Percentiles rank a stretch among this genome's conserved stretches.
Evolutionary conservation across 352 stramenopile species (phyloP).

Genomic region (Phytophthora pini): DNA sequence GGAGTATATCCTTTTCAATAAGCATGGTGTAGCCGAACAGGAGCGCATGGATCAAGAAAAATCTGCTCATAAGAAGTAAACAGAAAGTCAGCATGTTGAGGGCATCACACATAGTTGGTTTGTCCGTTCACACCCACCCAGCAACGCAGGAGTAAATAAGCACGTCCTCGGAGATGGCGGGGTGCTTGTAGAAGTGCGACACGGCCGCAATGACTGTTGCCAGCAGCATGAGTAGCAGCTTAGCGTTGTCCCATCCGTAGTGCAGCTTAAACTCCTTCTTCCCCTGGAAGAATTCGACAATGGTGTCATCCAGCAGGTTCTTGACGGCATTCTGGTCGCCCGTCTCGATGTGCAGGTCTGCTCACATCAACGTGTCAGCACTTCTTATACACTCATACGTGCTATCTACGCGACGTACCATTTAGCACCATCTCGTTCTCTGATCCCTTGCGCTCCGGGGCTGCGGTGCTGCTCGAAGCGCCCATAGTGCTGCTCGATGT

Average conservation of each 20-base stretch:
- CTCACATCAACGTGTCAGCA: constrained; percentile 8
- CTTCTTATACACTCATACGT: no score
- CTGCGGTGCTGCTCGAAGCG: constrained; percentile 43
- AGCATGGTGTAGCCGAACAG: constrained; percentile 74
- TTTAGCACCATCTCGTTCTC: constrained; percentile 74
- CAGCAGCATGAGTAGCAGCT: constrained; percentile 81
- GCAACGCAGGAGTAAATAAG: constrained; percentile 77
- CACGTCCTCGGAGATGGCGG: constrained; percentile 63
- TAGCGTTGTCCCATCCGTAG: constrained; percentile 87
- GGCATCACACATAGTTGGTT: background rate
- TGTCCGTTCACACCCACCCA: constrained; percentile 43
- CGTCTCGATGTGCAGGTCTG: constrained; percentile 74
- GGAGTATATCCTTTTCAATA: constrained; percentile 81
- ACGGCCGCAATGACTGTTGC: constrained; percentile 61
- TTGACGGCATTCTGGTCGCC: constrained; percentile 88
- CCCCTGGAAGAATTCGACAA: constrained; percentile 76
- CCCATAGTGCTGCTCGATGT: constrained; percentile 42
- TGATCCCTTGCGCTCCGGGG: constrained; percentile 56
- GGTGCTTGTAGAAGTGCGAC: constrained; percentile 77
- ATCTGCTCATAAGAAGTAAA: constrained; percentile 41
- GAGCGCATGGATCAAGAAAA: constrained; percentile 83
- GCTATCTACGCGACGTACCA: constrained; percentile 36
- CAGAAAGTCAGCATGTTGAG: background rate
- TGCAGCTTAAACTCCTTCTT: constrained; percentile 64
- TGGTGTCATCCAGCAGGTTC: constrained; percentile 86